Evolutionary conservation across 78 protist species (phyloP).

Genomic region (Polysphondylium violaceum): DNA sequence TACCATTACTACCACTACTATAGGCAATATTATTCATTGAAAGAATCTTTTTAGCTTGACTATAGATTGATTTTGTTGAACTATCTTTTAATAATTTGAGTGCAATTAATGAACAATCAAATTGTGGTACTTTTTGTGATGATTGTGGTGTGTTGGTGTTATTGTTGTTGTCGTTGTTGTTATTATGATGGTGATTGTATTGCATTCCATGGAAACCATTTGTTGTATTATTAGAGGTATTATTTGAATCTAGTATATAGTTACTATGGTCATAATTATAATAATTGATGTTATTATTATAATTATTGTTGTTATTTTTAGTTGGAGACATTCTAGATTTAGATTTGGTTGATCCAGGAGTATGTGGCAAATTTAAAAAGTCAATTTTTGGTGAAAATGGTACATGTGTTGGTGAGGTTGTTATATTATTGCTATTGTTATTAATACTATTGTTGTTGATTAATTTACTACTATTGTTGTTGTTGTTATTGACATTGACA

Average conservation of each 20-base stretch:
- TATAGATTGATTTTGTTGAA: conserved; percentile 28
- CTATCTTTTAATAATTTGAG: conserved; percentile 30
- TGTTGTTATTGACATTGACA: background rate
- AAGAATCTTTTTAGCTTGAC: conserved; percentile 45
- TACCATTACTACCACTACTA: background rate
- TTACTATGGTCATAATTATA: background rate
- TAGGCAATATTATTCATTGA: background rate
- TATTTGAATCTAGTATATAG: too few species aligned
- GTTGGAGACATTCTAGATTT: conserved; percentile 37
- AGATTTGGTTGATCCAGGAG: conserved; percentile 38
- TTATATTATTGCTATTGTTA: background rate
- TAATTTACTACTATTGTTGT: background rate
- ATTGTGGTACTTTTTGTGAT: background rate
- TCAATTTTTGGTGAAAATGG: background rate
- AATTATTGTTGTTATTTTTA: background rate
- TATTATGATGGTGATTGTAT: background rate
- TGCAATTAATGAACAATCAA: conserved; percentile 57
- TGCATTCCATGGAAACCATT: background rate
- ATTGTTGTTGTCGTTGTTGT: conserved; percentile 29
- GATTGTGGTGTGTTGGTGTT: background rate
- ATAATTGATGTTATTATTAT: background rate
- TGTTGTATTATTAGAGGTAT: background rate
- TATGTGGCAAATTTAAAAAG: background rate
- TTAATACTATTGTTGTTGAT: background rate
- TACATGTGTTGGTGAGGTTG: background rate